A percentile compares a stretch with the other conserved stretches of the same genome.
Conservation (phyloP, 225 moss, liverwort and hornwort species). For the Climacium dendroides region DNA sequence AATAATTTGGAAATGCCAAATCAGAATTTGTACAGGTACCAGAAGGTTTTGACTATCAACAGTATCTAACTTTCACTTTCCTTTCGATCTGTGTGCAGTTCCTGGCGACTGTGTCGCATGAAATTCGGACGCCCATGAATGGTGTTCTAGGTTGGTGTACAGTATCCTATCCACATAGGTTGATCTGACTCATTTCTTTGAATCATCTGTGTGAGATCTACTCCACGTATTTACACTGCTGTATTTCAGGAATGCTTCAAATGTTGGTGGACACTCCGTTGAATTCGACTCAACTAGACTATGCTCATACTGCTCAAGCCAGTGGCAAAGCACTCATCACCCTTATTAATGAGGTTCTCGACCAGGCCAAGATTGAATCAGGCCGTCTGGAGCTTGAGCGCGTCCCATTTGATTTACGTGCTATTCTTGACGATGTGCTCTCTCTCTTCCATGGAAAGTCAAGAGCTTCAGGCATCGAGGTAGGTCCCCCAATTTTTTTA, state of each 20-base stretch:
- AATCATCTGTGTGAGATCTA: neutral
- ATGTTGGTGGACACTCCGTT: conserved; percentile 61
- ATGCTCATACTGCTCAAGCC: conserved; percentile 56
- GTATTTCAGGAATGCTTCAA: conserved; percentile 55
- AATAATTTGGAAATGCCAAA: neutral
- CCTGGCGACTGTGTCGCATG: conserved; percentile 59
- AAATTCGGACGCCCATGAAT: conserved; percentile 66
- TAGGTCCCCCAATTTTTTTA: neutral
- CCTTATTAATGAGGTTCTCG: conserved; percentile 60
- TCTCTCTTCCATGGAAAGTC: conserved; percentile 64
- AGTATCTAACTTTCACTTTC: neutral
- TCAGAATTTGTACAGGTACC: neutral
- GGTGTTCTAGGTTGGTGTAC: conserved; percentile 48
- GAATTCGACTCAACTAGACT: conserved; percentile 46
- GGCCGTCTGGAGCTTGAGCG: conserved; percentile 61
- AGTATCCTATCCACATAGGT: neutral
- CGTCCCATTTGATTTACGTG: conserved; percentile 52
- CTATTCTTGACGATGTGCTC: conserved; percentile 59
- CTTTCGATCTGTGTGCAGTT: conserved; percentile 27
- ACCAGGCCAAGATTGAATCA: conserved; percentile 66
- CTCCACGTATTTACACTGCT: neutral
- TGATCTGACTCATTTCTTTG: neutral
- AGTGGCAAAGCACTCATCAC: conserved; percentile 71
- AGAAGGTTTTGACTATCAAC: neutral
- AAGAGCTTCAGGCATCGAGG: conserved; percentile 54